These are phyloP conservation scores for Manihot esculenta DNA, from an alignment of 441 rosid genomes.

Conservation along the genomic window DNA sequence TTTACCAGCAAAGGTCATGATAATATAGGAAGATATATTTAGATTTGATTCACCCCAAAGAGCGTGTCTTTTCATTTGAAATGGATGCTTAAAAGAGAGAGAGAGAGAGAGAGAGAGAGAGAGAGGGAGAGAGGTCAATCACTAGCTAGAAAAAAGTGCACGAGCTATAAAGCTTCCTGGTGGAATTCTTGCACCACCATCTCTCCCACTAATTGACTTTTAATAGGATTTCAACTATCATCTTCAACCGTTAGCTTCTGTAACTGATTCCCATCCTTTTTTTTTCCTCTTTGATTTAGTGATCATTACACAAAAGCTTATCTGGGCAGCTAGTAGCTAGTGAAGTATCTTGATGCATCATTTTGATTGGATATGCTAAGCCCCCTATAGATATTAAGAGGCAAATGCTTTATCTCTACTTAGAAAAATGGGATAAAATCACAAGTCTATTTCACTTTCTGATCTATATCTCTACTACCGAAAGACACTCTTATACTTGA, in stretches of 20 bases:
- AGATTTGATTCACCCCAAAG: constrained; percentile 12
- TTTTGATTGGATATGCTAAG: constrained; percentile 9
- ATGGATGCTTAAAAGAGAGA: too few relatives aligned
- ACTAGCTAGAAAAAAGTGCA: background rate
- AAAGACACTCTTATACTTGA: constrained; percentile 2
- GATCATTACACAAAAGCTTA: constrained; percentile 23
- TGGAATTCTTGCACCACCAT: constrained; percentile 9
- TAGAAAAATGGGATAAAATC: constrained; percentile 18
- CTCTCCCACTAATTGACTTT: constrained; percentile 25
- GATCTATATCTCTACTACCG: constrained; percentile 7
- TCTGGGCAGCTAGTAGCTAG: background rate
- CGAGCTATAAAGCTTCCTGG: background rate
- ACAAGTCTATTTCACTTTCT: constrained; percentile 17
- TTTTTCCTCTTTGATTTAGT: constrained; percentile 14
- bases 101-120: background rate
- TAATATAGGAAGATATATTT: constrained; percentile 3
- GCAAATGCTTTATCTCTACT: background rate
- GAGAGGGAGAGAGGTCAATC: background rate
- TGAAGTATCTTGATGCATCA: constrained; percentile 7
- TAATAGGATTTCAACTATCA: constrained; percentile 15
- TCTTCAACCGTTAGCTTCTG: constrained; percentile 23
- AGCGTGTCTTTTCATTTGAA: constrained; percentile 8
- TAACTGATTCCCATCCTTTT: constrained; percentile 31
- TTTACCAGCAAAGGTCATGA: background rate
- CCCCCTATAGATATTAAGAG: too few relatives aligned